These are phyloP conservation scores for Trifolium pratense DNA, from an alignment of 306 rosid genomes.

Conservation along the genomic window DNA sequence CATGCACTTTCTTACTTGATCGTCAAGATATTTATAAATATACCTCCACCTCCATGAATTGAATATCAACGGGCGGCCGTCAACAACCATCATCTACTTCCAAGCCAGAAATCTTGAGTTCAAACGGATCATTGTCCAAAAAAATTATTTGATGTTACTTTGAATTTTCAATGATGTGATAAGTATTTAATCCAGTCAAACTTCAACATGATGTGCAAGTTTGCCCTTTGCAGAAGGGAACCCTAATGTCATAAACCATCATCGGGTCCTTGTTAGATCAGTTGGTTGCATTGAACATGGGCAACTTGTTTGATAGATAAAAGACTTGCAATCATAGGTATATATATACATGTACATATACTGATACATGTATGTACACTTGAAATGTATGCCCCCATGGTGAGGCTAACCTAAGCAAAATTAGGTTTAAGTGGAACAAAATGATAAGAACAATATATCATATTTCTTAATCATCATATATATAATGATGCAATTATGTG, in stretches of 20 bases:
- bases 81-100: too few relatives aligned
- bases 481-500: not conserved
- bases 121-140: not conserved
- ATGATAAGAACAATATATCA: not conserved
- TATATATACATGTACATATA: too few relatives aligned
- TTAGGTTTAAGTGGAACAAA: not conserved
- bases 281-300: slow-evolving; percentile 16
- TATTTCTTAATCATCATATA: not conserved
- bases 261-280: slow-evolving; percentile 9
- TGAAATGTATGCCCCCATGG: not conserved
- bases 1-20: too few relatives aligned
- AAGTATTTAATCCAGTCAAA: not conserved
- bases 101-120: too few relatives aligned
- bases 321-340: not conserved
- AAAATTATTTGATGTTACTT: not conserved
- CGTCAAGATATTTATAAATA: too few relatives aligned
- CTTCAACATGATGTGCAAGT: not conserved
- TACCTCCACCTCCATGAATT: too few relatives aligned
- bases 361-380: too few relatives aligned
- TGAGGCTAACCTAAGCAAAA: not conserved
- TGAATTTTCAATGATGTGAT: not conserved
- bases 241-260: not conserved
- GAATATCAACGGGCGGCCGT: too few relatives aligned
- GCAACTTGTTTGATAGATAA: not conserved
- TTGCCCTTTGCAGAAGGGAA: slow-evolving; percentile 15